A percentile compares a stretch with the other conserved stretches of the same genome.
Evolutionary conservation across 768 basidiomycete genomes (phyloP).

Genomic region (Russula brevipes): DNA sequence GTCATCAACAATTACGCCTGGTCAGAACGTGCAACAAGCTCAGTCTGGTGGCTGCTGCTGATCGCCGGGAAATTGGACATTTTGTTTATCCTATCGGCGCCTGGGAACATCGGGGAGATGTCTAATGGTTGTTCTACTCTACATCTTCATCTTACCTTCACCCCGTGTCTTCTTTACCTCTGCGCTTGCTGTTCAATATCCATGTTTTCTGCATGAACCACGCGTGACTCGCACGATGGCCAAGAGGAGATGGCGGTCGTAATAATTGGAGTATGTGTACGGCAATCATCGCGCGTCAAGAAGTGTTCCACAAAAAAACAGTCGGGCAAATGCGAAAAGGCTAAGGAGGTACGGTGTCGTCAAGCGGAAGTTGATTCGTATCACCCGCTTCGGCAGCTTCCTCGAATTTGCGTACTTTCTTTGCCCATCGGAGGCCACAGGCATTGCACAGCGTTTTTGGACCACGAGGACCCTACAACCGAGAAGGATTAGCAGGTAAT

Average conservation of each 20-base stretch:
- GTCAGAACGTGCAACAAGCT: conserved; percentile 77
- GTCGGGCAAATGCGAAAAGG: not conserved
- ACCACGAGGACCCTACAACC: conserved; percentile 73
- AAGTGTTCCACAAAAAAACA: not conserved
- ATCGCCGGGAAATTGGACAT: conserved; percentile 30
- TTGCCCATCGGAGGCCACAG: conserved; percentile 92
- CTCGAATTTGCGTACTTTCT: conserved; percentile 49
- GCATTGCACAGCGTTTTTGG: conserved; percentile 99
- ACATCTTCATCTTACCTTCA: conserved; percentile 23
- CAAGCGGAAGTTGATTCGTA: conserved; percentile 24
- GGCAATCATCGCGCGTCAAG: not conserved
- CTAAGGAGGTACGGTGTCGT: conserved; percentile 23
- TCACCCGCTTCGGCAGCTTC: conserved; percentile 33
- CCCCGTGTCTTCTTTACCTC: conserved; percentile 22
- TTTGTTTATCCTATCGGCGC: conserved; percentile 25
- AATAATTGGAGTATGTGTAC: not conserved
- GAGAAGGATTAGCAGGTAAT: not conserved
- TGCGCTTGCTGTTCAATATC: conserved; percentile 24
- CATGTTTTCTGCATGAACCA: conserved; percentile 13
- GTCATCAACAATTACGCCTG: conserved; percentile 77
- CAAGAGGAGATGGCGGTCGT: not conserved
- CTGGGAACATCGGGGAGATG: conserved; percentile 23
- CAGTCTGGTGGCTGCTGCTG: conserved; percentile 75
- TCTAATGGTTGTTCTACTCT: conserved; percentile 23
- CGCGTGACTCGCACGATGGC: conserved; percentile 5